Conservation (phyloP, 1,284 basidiomycete species). For the Grifola frondosa region DNA sequence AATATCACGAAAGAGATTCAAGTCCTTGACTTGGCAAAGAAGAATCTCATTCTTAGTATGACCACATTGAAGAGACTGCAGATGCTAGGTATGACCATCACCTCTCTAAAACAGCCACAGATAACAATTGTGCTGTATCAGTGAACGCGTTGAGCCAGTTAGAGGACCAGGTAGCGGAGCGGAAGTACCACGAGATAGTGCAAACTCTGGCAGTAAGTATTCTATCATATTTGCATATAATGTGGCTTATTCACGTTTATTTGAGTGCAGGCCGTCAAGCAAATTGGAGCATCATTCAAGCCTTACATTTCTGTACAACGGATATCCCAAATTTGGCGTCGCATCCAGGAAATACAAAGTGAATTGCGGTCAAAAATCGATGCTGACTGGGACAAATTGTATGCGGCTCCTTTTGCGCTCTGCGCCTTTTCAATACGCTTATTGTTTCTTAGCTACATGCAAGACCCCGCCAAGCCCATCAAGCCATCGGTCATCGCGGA, state of each 20-base stretch:
- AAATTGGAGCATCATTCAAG: conserved; percentile 79
- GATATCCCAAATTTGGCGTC: conserved; percentile 75
- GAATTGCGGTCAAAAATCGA: conserved; percentile 78
- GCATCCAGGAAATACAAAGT: conserved; percentile 78
- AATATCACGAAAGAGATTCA: conserved; percentile 98
- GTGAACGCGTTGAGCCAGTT: conserved; percentile 83
- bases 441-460: conserved; percentile 60
- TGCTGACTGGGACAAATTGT: conserved; percentile 90
- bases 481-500: conserved; percentile 68
- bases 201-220: conserved; percentile 71
- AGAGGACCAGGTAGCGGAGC: conserved; percentile 74
- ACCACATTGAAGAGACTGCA: conserved; percentile 88
- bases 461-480: conserved; percentile 69
- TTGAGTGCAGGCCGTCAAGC: conserved; percentile 74
- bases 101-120: neutral
- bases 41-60: conserved; percentile 88
- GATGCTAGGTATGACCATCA: conserved; percentile 75
- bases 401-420: conserved; percentile 35
- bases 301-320: conserved; percentile 72
- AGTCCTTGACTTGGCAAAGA: conserved; percentile 91
- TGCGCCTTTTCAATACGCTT: neutral
- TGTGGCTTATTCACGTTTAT: conserved; percentile 10
- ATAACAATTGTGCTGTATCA: conserved; percentile 31
- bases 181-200: conserved; percentile 81
- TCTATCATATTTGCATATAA: neutral